A percentile compares a stretch with the other conserved stretches of the same genome.
Evolutionary conservation across 2,329 filamentous ascomycete species (phyloP).

Genomic region (Verticillium klebahnii): DNA sequence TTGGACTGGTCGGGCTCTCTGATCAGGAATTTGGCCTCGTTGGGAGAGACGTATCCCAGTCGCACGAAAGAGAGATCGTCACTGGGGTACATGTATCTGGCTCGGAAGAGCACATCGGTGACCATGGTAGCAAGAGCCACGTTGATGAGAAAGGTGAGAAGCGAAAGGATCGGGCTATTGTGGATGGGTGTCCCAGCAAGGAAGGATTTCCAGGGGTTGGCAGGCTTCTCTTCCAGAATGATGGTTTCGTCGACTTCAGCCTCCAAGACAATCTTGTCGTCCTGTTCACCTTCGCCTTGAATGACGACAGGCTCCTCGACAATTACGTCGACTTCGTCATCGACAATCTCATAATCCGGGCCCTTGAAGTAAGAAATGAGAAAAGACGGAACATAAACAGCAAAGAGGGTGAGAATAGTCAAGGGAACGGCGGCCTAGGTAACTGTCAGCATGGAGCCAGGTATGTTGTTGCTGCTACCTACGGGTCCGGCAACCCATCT

Average conservation of each 20-base stretch:
- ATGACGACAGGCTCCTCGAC: slow-evolving; percentile 30
- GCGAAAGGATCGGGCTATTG: slow-evolving; percentile 60
- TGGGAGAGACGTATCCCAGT: slow-evolving; percentile 79
- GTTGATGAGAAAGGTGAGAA: slow-evolving; percentile 69
- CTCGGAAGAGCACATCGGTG: slow-evolving; percentile 73
- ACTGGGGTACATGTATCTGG: slow-evolving; percentile 63
- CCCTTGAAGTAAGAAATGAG: slow-evolving; percentile 52
- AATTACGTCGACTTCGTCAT: slow-evolving; percentile 55
- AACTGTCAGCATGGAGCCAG: neutral
- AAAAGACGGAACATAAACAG: slow-evolving; percentile 62
- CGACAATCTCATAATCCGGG: slow-evolving; percentile 52
- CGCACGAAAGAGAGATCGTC: slow-evolving; percentile 80
- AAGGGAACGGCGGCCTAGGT: slow-evolving; percentile 14
- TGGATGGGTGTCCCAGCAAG: slow-evolving; percentile 73
- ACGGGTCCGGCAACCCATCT: slow-evolving; percentile 49
- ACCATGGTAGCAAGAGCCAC: slow-evolving; percentile 62
- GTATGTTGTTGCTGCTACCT: slow-evolving; percentile 9
- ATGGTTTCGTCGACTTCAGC: slow-evolving; percentile 62
- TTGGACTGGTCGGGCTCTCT: slow-evolving; percentile 74
- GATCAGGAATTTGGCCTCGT: slow-evolving; percentile 74
- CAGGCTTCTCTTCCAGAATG: slow-evolving; percentile 50
- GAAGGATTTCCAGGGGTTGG: slow-evolving; percentile 59
- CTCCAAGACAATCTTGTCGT: slow-evolving; percentile 58
- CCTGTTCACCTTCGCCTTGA: slow-evolving; percentile 51
- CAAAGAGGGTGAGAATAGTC: slow-evolving; percentile 54